Evolutionary conservation across 2,329 filamentous ascomycete species (phyloP).

Genomic region (Stenocarpella maydis): DNA sequence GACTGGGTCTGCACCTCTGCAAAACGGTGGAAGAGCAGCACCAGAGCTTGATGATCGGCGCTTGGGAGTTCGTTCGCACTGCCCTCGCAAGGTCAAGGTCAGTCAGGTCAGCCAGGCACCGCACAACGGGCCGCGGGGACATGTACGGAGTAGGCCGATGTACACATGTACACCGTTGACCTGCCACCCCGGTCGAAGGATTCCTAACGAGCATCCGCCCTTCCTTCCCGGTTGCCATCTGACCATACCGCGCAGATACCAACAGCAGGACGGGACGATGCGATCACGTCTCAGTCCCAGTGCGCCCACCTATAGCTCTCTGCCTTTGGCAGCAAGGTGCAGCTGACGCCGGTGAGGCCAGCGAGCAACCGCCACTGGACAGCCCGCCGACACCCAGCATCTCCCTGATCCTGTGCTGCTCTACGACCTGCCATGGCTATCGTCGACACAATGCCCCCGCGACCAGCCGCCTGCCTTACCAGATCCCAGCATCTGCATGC

Average conservation of each 20-base stretch:
- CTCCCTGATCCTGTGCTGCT: background rate
- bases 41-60: background rate
- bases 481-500: slow-evolving; percentile 5
- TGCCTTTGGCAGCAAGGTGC: background rate
- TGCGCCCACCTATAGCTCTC: background rate
- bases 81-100: slow-evolving; percentile 1
- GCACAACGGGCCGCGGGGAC: background rate
- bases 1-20: slow-evolving; percentile 13
- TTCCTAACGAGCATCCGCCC: slow-evolving; percentile 27
- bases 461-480: background rate
- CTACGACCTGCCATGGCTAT: slow-evolving; percentile 8
- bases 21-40: background rate
- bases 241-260: slow-evolving; percentile 15
- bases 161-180: slow-evolving; percentile 3
- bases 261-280: slow-evolving; percentile 27
- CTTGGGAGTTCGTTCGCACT: slow-evolving; percentile 25
- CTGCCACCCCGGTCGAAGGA: slow-evolving; percentile 31
- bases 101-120: background rate
- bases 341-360: slow-evolving; percentile 13
- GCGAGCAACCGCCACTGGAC: background rate
- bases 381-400: background rate
- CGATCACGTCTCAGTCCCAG: slow-evolving; percentile 20
- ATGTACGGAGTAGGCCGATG: slow-evolving; percentile 9
- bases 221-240: slow-evolving; percentile 21
- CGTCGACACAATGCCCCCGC: slow-evolving; percentile 2